Evolutionary conservation across 2,329 filamentous ascomycete species (phyloP).

Genomic region (Calonectria ilicicola): DNA sequence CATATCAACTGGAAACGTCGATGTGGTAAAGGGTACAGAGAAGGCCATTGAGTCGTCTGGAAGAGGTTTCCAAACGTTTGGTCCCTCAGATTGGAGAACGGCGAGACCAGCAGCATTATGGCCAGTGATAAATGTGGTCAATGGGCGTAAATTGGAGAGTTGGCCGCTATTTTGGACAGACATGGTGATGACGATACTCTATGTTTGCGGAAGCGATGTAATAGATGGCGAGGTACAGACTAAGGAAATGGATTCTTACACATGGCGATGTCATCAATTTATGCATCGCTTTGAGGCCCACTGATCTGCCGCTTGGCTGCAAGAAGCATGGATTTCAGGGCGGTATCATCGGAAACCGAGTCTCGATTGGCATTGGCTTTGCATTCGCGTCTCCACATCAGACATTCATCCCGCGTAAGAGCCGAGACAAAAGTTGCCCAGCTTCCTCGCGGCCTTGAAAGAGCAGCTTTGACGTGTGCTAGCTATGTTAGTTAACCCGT

Average conservation of each 20-base stretch:
- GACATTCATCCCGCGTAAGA: background rate
- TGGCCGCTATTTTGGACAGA: background rate
- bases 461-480: too few relatives aligned
- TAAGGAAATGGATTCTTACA: background rate
- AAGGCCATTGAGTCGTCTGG: background rate
- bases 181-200: background rate
- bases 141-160: background rate
- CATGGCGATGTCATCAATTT: background rate
- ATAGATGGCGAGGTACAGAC: too few relatives aligned
- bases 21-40: background rate
- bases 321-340: background rate
- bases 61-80: background rate
- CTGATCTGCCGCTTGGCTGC: background rate
- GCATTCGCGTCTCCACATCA: background rate
- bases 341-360: background rate
- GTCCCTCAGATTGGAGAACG: background rate
- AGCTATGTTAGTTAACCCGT: too few relatives aligned
- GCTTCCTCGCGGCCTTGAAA: too few relatives aligned
- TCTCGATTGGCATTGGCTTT: background rate
- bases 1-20: background rate
- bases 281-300: background rate
- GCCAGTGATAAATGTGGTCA: background rate
- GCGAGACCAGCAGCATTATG: background rate
- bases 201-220: background rate
- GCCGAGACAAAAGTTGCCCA: background rate